Percentiles rank a stretch among this genome's conserved stretches.
Evolutionary conservation across 257 asterid species (phyloP).

Genomic region (Prunella vulgaris): DNA sequence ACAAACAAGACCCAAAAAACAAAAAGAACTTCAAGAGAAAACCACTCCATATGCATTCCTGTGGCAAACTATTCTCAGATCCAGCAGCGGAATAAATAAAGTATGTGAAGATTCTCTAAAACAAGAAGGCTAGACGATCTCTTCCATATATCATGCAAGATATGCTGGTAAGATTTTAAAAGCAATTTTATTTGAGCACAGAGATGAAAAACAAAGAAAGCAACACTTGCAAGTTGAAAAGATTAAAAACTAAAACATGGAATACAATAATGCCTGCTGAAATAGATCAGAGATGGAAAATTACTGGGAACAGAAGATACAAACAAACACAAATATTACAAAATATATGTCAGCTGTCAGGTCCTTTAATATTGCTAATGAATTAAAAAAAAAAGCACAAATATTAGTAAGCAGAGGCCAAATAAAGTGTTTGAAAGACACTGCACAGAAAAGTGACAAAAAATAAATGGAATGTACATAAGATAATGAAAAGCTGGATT

Average conservation of each 20-base stretch:
- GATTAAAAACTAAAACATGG: not conserved
- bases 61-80: not conserved
- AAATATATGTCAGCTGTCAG: not conserved
- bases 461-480: constrained; percentile 9
- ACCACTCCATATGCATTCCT: not conserved
- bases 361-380: not conserved
- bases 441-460: constrained; percentile 13
- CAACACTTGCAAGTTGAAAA: not conserved
- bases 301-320: constrained; percentile 5
- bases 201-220: not conserved
- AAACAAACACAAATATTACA: not conserved
- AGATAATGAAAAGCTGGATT: not conserved
- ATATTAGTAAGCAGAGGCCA: constrained; percentile 7
- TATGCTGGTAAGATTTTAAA: not conserved
- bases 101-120: not conserved
- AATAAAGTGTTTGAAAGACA: not conserved
- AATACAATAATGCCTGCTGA: not conserved
- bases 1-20: not conserved
- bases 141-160: not conserved
- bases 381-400: not conserved
- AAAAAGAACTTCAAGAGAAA: not conserved
- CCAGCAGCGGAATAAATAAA: not conserved
- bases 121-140: constrained; percentile 4
- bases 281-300: not conserved
- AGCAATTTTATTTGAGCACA: not conserved